Conservation (phyloP, 768 basidiomycete genomes). For the Lactarius trivialis region DNA sequence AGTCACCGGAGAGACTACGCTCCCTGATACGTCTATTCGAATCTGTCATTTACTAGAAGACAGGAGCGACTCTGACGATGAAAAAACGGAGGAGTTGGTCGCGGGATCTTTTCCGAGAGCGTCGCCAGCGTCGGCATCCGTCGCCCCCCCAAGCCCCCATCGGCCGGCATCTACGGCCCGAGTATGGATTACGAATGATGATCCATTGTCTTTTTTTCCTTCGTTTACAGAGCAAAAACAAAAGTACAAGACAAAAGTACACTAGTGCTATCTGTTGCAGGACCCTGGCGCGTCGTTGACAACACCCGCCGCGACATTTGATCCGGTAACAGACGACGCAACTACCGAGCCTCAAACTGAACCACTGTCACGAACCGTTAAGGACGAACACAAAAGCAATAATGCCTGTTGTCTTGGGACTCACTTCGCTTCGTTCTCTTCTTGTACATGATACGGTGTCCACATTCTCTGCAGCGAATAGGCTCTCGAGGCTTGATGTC, state of each 20-base stretch:
- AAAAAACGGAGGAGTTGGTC: neutral
- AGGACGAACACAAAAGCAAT: neutral
- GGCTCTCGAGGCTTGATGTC: slow-evolving; percentile 87
- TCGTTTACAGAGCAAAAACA: neutral
- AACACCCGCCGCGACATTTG: neutral
- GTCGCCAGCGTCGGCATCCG: slow-evolving; percentile 8
- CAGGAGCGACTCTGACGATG: neutral
- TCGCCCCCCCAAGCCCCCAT: neutral
- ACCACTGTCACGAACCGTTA: slow-evolving; percentile 47
- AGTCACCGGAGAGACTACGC: slow-evolving; percentile 59
- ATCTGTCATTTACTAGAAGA: slow-evolving; percentile 23
- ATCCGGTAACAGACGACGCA: neutral
- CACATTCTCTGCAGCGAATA: slow-evolving; percentile 93
- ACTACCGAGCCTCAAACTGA: slow-evolving; percentile 41
- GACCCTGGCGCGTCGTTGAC: neutral
- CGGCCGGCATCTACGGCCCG: slow-evolving; percentile 12
- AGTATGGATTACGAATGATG: neutral
- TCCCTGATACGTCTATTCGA: slow-evolving; percentile 52
- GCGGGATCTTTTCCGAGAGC: neutral
- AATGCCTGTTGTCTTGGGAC: slow-evolving; percentile 29
- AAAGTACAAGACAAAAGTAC: neutral
- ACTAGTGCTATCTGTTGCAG: neutral
- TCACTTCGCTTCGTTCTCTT: slow-evolving; percentile 89
- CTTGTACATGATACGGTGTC: slow-evolving; percentile 98
- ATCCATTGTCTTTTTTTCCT: neutral